Evolutionary conservation across 495 filamentous ascomycete genomes (phyloP).

Genomic region (Xylaria castorea): DNA sequence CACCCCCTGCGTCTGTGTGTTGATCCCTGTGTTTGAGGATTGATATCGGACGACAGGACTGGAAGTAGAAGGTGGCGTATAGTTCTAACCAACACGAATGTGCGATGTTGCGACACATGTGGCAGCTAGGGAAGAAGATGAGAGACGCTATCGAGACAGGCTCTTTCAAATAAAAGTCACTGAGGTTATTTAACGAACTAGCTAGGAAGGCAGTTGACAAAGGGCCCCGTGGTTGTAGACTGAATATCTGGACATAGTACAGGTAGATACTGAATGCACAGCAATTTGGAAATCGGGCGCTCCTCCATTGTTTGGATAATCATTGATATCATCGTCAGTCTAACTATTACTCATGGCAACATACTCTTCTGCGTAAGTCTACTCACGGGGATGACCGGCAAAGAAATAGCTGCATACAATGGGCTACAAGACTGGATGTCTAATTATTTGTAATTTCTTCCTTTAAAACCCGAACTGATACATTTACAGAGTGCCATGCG

Average conservation of each 20-base stretch:
- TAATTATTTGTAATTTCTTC: too few species aligned
- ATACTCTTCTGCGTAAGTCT: too few species aligned
- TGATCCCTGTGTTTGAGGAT: slow-evolving; percentile 19
- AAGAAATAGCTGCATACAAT: too few species aligned
- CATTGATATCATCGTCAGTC: not conserved
- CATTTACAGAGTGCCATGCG: not conserved
- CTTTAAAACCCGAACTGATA: too few species aligned
- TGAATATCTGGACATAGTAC: not conserved
- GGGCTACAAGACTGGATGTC: too few species aligned
- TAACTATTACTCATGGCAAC: not conserved
- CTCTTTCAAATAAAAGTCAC: not conserved
- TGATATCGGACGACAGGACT: slow-evolving; percentile 16
- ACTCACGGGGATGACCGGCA: too few species aligned
- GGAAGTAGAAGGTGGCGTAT: slow-evolving; percentile 17
- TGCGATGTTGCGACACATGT: not conserved
- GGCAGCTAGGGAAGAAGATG: not conserved
- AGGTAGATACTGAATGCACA: not conserved
- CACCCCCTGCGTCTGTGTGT: slow-evolving; percentile 1
- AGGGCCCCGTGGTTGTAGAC: not conserved
- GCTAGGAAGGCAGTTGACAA: not conserved
- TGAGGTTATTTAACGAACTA: not conserved
- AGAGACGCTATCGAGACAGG: not conserved
- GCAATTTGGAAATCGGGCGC: not conserved
- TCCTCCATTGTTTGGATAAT: not conserved
- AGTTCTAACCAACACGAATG: not conserved